Base-by-base conservation (phyloP, 345 rosid species). In the Reutealis trisperma region DNA sequence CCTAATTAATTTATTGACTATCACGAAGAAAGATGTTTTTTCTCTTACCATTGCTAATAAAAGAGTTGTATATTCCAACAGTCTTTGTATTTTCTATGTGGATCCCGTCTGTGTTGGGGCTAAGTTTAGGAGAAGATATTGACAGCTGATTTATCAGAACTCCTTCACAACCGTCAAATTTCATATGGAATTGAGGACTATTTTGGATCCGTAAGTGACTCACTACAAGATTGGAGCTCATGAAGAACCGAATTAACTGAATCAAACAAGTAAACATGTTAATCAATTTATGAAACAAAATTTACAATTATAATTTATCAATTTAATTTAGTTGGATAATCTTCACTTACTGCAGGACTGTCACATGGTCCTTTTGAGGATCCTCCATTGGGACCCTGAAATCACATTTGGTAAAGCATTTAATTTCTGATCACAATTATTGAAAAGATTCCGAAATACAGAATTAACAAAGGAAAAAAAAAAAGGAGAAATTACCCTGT, bases 61-160 rank as follows among this genome's bases (percentile, higher is more conserved):
- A 65, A 61, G 94, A 84, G 70, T 92, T 79, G 88, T 93, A 86
- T n/a, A 96, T 96, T 24, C 87, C 93, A 13, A 96, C 97, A 4
- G 88, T 74, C 75, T 87, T 90, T 0, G 98, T 91, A 89, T 93
- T 88, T 70, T 75, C 98, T 0, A 96, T 63, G 84, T 96, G 99
- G 76, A 96, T 93, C 27, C 98, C 99, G 42, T 96, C 99, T 0
- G 99, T 96, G 75, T 96, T 96, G 2, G 98, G 99, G 85, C 98
- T 96, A 0, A 96, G 93, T 78, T 96, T 96, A 2, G 99, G 98
- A 0, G 99, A 89, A 2, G 91, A 88, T 1, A 96, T 90, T 49
- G 87, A 90, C 5, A 96, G 68, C 41, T 84, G 87, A 14, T 91
- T 85, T 0, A 96, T 90, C 22, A 80, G 0, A 55, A 96, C 99